Evolutionary conservation across 2,329 filamentous ascomycete genomes (phyloP).

Genomic region (Sporothrix dimorphospora): DNA sequence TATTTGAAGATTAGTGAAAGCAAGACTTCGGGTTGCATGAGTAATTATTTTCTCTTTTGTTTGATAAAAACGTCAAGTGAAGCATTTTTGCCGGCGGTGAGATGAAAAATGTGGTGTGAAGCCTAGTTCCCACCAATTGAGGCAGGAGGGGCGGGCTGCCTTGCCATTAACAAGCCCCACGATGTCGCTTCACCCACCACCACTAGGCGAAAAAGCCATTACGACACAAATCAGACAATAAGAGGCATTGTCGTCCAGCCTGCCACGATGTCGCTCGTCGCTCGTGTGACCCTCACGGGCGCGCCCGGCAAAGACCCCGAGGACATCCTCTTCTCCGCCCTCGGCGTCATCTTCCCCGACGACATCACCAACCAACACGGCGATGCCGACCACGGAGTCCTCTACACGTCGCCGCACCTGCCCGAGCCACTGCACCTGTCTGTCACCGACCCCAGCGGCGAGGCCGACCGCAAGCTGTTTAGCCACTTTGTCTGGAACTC

Average conservation of each 20-base stretch:
- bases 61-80: no score
- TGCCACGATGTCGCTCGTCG: conserved; percentile 51
- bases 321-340: conserved; percentile 61
- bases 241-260: no score
- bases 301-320: conserved; percentile 51
- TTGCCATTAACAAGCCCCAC: background rate
- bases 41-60: no score
- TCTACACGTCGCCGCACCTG: conserved; percentile 61
- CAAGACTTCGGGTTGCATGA: no score
- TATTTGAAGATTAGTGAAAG: background rate
- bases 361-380: conserved; percentile 69
- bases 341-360: conserved; percentile 69
- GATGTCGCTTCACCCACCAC: background rate
- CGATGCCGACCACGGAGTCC: conserved; percentile 59
- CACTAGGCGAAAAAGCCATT: background rate
- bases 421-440: conserved; percentile 50
- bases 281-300: conserved; percentile 48
- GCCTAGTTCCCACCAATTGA: background rate
- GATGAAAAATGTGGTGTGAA: background rate
- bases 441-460: conserved; percentile 53
- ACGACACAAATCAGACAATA: no score
- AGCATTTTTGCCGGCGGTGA: background rate
- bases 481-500: conserved; percentile 77
- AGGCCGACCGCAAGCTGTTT: conserved; percentile 63
- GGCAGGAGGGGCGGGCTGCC: background rate